Conservation (phyloP, 1,284 basidiomycete genomes). For the Leccinum pachyderme region DNA sequence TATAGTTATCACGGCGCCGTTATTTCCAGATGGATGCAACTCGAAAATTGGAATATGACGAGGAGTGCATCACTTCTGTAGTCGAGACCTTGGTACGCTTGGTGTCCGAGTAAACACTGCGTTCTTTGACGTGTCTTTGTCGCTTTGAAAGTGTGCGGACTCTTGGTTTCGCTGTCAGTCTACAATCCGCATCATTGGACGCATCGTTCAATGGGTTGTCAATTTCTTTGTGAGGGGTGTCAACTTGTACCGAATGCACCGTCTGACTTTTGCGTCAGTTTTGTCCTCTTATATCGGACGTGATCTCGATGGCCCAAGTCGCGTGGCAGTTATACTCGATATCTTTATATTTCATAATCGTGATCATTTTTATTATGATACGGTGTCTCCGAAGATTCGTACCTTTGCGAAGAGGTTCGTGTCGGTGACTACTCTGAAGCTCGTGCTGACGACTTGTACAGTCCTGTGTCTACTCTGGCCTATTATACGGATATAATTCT, state of each 20-base stretch:
- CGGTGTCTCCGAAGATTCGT: conserved; percentile 3
- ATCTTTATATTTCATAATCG: conserved; percentile 16
- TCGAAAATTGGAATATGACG: neutral
- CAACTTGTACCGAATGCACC: neutral
- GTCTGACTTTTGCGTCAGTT: conserved; percentile 20
- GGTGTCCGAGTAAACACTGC: neutral
- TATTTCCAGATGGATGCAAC: conserved; percentile 11
- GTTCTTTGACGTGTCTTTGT: neutral
- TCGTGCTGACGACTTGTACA: conserved; percentile 7
- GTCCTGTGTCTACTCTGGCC: conserved; percentile 4
- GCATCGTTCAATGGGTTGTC: conserved; percentile 17
- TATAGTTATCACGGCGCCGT: neutral
- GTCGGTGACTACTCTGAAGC: neutral
- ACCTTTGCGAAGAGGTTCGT: conserved; percentile 17
- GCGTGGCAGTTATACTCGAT: conserved; percentile 17
- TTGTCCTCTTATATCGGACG: conserved; percentile 21
- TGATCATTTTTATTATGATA: conserved; percentile 7
- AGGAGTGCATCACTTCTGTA: conserved; percentile 7
- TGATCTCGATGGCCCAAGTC: conserved; percentile 18
- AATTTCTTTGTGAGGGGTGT: conserved; percentile 21
- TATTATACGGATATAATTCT: conserved; percentile 7
- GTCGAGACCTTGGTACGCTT: conserved; percentile 7
- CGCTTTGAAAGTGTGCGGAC: conserved; percentile 2
- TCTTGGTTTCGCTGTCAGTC: conserved; percentile 9
- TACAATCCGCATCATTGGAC: neutral